phyloP scores from a whole-genome alignment of 2,329 filamentous ascomycete species.

The Fusarium nanum region DNA sequence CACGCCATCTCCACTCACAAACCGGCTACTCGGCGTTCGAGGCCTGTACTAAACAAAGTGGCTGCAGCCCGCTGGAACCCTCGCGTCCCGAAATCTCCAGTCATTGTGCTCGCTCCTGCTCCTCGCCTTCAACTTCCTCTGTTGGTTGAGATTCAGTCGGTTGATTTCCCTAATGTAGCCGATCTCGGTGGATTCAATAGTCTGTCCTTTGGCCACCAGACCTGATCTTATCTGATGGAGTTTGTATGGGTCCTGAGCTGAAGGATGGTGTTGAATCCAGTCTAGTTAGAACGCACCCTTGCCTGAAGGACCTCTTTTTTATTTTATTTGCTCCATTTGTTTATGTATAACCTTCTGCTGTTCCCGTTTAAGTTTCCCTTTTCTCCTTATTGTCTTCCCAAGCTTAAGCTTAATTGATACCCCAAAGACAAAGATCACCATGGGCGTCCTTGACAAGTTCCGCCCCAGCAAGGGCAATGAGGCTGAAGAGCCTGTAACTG shows the following conservation, averaged over 20 bases:
- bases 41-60: constrained; percentile 35
- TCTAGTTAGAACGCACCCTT: constrained; percentile 17
- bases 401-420: constrained; percentile 16
- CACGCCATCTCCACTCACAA: constrained; percentile 16
- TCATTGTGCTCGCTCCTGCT: neutral
- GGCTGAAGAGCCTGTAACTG: constrained; percentile 23
- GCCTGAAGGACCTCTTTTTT: constrained; percentile 12
- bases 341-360: constrained; percentile 14
- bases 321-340: constrained; percentile 8
- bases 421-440: constrained; percentile 25
- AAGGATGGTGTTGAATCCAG: neutral
- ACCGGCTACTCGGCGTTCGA: constrained; percentile 30
- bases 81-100: constrained; percentile 16
- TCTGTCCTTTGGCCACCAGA: constrained; percentile 17
- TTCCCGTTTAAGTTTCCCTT: neutral
- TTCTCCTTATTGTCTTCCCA: constrained; percentile 23
- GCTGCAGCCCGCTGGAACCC: constrained; percentile 30
- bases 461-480: constrained; percentile 26
- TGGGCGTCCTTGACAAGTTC: constrained; percentile 38
- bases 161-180: constrained; percentile 17
- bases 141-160: neutral
- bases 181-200: constrained; percentile 29
- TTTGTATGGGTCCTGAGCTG: constrained; percentile 22
- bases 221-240: constrained; percentile 44
- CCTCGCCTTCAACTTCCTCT: neutral